Base-by-base conservation (phyloP, 306 rosid species). In the Comarum palustre region DNA sequence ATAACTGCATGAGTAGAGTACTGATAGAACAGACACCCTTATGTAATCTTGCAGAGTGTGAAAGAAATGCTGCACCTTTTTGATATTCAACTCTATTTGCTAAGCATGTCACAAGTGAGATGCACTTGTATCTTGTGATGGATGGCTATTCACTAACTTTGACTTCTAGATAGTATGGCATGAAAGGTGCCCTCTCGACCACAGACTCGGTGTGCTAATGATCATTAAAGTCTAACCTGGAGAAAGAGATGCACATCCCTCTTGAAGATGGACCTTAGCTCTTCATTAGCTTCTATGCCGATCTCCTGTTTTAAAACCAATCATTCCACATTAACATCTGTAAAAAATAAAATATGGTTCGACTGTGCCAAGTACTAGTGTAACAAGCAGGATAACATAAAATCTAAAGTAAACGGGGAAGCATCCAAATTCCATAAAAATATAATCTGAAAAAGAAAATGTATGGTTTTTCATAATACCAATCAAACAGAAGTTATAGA, bases 231-330 rank as follows among this genome's bases (percentile, higher is more conserved):
- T 77, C 72, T 88, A 52, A 94, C 95, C 87, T 83, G 96, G 78
- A 94, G 96, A 81, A 94, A 79, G 69, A 94, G 96, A 82, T 91
- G 98, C 73, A 94, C 96, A 76, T 85, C 87, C 85, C 82, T 91
- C 75, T 89, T 88, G 81, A 89, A 94, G 79, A 91, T 94, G 77
- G 91, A 80, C 80, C 99, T 86, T 47, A 94, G 93, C 83, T 94
- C 99, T 77, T 89, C 99, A 74, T 94, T 91, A 45, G 97, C 99
- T 81, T 91, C 99, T 41, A 87, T 82, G 77, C 99, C 99, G 54
- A 94, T 94, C 95, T 89, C 92, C 99, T 94, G 91, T 57, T 24
- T 64, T 66, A 61, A 60, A 71, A 83, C 66, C 39, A 39, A 38
- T 47, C 42, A 64, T 75, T 58, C 41, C 46, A 69, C 25, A 61